Conservation (phyloP, 352 stramenopile genomes). For the Aphanomyces invadans region DNA sequence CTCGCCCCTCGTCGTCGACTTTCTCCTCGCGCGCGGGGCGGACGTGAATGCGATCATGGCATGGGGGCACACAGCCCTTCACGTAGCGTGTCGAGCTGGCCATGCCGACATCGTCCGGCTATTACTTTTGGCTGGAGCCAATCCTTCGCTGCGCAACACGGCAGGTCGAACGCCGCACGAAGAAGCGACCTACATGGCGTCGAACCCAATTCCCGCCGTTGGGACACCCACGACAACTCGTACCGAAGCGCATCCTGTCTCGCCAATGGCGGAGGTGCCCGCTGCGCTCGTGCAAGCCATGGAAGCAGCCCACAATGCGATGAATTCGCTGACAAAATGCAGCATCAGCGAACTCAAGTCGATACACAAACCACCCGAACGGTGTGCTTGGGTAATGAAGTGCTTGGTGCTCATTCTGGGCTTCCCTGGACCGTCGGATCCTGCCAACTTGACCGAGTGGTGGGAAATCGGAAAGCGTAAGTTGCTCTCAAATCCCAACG, state of each 20-base stretch:
- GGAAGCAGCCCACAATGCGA: not conserved
- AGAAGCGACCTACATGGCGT: constrained; percentile 9
- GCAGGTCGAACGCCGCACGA: constrained; percentile 2
- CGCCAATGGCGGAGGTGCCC: no score
- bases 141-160: not conserved
- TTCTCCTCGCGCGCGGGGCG: constrained; percentile 8
- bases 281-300: not conserved
- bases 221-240: not conserved
- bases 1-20: constrained; percentile 15
- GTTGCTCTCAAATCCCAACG: constrained; percentile 4
- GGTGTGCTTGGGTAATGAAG: not conserved
- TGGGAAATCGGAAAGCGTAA: constrained; percentile 19
- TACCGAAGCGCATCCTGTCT: no score
- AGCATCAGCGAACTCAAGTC: constrained; percentile 14
- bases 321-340: constrained; percentile 6
- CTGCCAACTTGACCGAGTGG: not conserved
- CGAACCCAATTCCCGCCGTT: not conserved
- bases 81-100: constrained; percentile 8
- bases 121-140: not conserved
- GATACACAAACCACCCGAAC: not conserved
- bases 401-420: constrained; percentile 13
- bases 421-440: not conserved
- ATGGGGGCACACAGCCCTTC: constrained; percentile 3
- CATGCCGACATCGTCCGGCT: constrained; percentile 8
- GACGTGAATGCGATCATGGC: constrained; percentile 8